Conservation (phyloP, 352 stramenopile species). For the Aphanomyces invadans region DNA sequence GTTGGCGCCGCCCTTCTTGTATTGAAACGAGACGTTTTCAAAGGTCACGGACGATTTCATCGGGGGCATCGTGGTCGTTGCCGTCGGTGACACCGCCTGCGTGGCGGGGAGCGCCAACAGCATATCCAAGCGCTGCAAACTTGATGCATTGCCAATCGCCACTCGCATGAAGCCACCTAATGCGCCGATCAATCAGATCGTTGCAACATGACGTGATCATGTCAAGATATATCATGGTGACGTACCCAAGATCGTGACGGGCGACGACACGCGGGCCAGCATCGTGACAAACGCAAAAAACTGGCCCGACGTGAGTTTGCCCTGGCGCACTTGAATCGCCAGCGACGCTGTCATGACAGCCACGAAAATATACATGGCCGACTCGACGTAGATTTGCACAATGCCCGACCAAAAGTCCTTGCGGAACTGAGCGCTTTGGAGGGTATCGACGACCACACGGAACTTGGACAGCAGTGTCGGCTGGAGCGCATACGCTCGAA, state of each 20-base stretch:
- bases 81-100: neutral
- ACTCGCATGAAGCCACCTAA: slow-evolving; percentile 24
- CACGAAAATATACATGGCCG: slow-evolving; percentile 24
- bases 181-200: neutral
- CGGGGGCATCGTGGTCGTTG: neutral
- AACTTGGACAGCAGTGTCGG: slow-evolving; percentile 67
- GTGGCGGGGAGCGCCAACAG: neutral
- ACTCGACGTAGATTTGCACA: slow-evolving; percentile 25
- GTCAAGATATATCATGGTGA: neutral
- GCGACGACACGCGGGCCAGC: slow-evolving; percentile 21
- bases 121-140: slow-evolving; percentile 24
- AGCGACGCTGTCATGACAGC: slow-evolving; percentile 22
- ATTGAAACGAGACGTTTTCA: slow-evolving; percentile 17
- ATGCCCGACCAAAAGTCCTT: slow-evolving; percentile 57
- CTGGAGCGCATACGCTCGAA: slow-evolving; percentile 79
- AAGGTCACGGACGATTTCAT: slow-evolving; percentile 5
- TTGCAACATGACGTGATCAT: neutral
- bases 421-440: slow-evolving; percentile 80
- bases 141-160: slow-evolving; percentile 23
- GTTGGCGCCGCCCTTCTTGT: slow-evolving; percentile 8
- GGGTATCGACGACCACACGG: slow-evolving; percentile 43
- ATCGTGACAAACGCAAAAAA: slow-evolving; percentile 25
- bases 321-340: slow-evolving; percentile 23
- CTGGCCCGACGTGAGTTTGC: slow-evolving; percentile 15
- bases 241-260: slow-evolving; percentile 17